Conservation (phyloP, 805 yeast species). For the Scheffersomyces coipomensis region DNA sequence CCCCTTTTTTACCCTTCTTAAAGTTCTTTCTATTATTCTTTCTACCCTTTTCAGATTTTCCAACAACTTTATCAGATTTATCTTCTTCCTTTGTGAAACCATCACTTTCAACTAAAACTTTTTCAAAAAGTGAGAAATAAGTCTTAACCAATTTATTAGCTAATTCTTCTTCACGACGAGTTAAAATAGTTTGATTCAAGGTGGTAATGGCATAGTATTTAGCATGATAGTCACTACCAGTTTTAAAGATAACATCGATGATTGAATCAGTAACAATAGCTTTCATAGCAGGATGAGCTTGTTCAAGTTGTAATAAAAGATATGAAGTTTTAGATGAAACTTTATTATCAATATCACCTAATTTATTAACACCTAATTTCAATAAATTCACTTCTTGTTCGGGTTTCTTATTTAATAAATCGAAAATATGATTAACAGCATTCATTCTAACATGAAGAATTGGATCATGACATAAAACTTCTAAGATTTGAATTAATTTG, state of each 20-base stretch:
- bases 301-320: slow-evolving; percentile 74
- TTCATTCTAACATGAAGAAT: slow-evolving; percentile 83
- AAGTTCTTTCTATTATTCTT: slow-evolving; percentile 60
- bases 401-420: slow-evolving; percentile 79
- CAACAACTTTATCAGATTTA: slow-evolving; percentile 38
- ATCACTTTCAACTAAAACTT: slow-evolving; percentile 70
- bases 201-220: slow-evolving; percentile 86
- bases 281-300: slow-evolving; percentile 96
- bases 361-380: slow-evolving; percentile 85
- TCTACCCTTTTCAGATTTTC: slow-evolving; percentile 57
- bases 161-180: slow-evolving; percentile 70
- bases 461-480: slow-evolving; percentile 83
- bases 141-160: slow-evolving; percentile 83
- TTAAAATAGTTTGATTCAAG: slow-evolving; percentile 87
- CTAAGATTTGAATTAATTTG: slow-evolving; percentile 72
- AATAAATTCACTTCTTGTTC: slow-evolving; percentile 94
- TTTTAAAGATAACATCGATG: slow-evolving; percentile 74
- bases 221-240: slow-evolving; percentile 80
- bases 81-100: slow-evolving; percentile 37
- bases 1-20: slow-evolving; percentile 87
- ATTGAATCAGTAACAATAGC: slow-evolving; percentile 73
- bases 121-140: slow-evolving; percentile 84
- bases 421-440: slow-evolving; percentile 74
- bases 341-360: slow-evolving; percentile 90
- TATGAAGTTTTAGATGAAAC: slow-evolving; percentile 88